Evolutionary conservation across 768 basidiomycete species (phyloP), one percentile per base, ranked within the genome.

Genomic region (Serendipita vermifera): DNA sequence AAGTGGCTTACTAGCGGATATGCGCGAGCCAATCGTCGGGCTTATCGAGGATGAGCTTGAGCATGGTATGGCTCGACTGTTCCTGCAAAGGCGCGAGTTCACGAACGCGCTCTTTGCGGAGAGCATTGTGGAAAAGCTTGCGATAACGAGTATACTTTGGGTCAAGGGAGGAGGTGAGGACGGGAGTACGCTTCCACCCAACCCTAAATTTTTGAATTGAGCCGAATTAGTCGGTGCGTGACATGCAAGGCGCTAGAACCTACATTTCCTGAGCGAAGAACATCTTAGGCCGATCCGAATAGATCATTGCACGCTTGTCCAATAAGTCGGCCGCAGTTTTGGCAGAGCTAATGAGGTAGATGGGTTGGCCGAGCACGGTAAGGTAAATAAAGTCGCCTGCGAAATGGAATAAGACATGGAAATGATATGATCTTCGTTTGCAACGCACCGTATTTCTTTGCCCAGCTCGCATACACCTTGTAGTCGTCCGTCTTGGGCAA

Each of bases 251-350:
- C 17, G 15, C 39, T 41, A 11, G n/a, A 26, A 41, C 55, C 31
- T 56, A 56, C 55, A 57, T 26, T 22, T 57, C 56, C 27, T 48
- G 20, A 5, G 41, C 56, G 85, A 88, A 87, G 39, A 82, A 72
- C 22, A 85, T 69, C 24, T 71, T 68, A 0, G 83, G 83, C 65
- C 82, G 84, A 69, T 87, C 86, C 5, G 85, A 81, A 65, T 87
- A 87, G 27, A 85, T 80, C 6, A 75, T 69, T 5, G 84, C 82
- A 29, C 78, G 76, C 63, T 78, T 82, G 56, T 87, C 85, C 60
- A 89, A 69, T 56, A 89, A 67, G 33, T 86, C 85, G 35, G 72
- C 70, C 0, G 75, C 76, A 0, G 74, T 79, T 33, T 82, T 75
- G 5, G 75, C 73, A 32, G 75, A 76, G 67, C 80, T 83, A 54